A percentile compares a stretch with the other conserved stretches of the same genome.
Evolutionary conservation across 306 rosid genomes (phyloP).

Genomic region (Canavalia gladiata): DNA sequence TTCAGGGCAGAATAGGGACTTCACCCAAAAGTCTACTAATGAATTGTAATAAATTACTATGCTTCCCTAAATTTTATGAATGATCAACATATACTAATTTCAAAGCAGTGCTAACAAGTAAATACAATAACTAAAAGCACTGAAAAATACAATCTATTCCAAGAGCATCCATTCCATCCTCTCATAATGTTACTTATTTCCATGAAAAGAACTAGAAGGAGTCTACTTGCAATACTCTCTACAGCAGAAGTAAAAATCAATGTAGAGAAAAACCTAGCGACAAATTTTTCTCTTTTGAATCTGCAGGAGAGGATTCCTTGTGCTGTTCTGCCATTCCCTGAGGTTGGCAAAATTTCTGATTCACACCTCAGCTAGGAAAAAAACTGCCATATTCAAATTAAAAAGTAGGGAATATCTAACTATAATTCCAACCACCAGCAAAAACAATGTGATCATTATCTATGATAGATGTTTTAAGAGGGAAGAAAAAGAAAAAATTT

Average conservation of each 20-base stretch:
- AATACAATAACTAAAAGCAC: constrained; percentile 18
- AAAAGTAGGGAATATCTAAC: constrained; percentile 25
- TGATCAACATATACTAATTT: constrained; percentile 9
- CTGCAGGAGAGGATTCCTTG: constrained; percentile 65
- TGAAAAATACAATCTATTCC: neutral
- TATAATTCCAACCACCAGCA: constrained; percentile 27
- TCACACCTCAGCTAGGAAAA: constrained; percentile 43
- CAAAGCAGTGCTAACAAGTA: constrained; percentile 22
- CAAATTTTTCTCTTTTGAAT: constrained; percentile 62
- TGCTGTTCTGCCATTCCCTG: constrained; percentile 69
- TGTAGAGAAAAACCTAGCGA: constrained; percentile 63
- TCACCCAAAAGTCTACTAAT: constrained; percentile 15
- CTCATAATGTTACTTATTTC: constrained; percentile 10
- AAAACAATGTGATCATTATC: neutral
- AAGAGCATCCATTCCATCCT: constrained; percentile 20
- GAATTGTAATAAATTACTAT: neutral
- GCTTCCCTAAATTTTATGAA: constrained; percentile 28
- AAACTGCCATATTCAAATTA: constrained; percentile 41
- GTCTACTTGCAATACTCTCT: constrained; percentile 33
- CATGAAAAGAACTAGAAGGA: constrained; percentile 7
- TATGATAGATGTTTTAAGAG: constrained; percentile 8
- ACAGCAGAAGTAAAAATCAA: constrained; percentile 41
- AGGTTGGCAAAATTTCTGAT: constrained; percentile 40
- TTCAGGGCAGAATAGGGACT: constrained; percentile 29
- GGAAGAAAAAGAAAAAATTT: neutral